Evolutionary conservation across 2,329 filamentous ascomycete genomes (phyloP), one percentile per base, ranked within the genome.

Genomic region (Knufia petricola): DNA sequence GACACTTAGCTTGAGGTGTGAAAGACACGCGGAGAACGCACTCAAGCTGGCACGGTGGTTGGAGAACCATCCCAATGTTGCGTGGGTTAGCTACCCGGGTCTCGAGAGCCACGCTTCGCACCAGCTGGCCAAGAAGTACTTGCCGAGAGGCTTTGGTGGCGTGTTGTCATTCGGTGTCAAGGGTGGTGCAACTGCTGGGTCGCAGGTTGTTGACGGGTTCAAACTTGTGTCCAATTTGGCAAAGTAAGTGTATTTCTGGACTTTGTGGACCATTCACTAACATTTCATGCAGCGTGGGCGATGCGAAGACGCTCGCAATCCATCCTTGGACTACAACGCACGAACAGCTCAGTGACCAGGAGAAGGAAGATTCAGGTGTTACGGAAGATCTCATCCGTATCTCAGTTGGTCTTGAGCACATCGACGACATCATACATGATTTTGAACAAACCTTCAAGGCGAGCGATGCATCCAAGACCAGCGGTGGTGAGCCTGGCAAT

Each of bases 211-310:
- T 46, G 92, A 98, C 68, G 81, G 81, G 58, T 94, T 98, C 73
- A 92, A 94, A 76, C 71, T 98, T 58, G 87, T 96, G 60, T 94
- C 87, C 15, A 95, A 96, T 69, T 72, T 96, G 58, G 92, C 92
- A 50, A 98, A 98, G 73, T 77, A 66, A 57, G 65, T 59, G 46
- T 92, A 58, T 64, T 46, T 41, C 46, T 42, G 30, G 7, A 13
- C 17, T 32, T n/a, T 28, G 19, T 19, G n/a, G 24, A 28, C 31
- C 28, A 36, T 12, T 46, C 13, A 54, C 53, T 15, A 53, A 36
- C 17, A 8, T 39, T 38, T 17, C n/a, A n/a, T 46, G 10, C 51
- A 68, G 66, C 62, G 87, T 94, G n/a, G 87, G 87, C 51, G 88
- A 94, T 64, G 84, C 84, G 46, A 94, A 94, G 77, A 90, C 87